A percentile compares a stretch with the other conserved stretches of the same genome.
Evolutionary conservation across 2,329 filamentous ascomycete genomes (phyloP).

Genomic region (Epichloe bromicola): DNA sequence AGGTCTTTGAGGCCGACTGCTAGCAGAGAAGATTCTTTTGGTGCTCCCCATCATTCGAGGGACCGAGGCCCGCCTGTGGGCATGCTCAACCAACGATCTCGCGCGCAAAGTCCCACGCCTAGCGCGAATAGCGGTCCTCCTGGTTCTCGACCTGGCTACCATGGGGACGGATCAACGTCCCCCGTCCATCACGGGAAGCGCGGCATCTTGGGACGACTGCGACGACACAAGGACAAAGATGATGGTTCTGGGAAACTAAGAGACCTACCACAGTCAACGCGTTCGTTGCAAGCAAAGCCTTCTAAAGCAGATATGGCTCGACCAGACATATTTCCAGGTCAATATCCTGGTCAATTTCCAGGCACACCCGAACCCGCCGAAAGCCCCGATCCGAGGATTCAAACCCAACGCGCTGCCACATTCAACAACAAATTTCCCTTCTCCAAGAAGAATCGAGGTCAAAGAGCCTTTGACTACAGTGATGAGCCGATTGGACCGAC

Average conservation of each 20-base stretch:
- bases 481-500: constrained; percentile 49
- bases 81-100: constrained; percentile 37
- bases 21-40: constrained; percentile 54
- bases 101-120: constrained; percentile 71
- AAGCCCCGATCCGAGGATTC: constrained; percentile 16
- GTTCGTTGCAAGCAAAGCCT: constrained; percentile 37
- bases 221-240: constrained; percentile 43
- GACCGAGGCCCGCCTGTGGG: constrained; percentile 35
- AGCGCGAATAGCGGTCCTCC: constrained; percentile 50
- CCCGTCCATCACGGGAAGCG: constrained; percentile 38
- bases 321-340: constrained; percentile 22
- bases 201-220: constrained; percentile 36
- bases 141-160: constrained; percentile 32
- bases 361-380: constrained; percentile 17
- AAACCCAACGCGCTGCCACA: constrained; percentile 29
- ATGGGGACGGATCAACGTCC: constrained; percentile 43
- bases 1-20: constrained; percentile 56
- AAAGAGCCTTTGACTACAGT: constrained; percentile 34
- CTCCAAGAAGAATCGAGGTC: constrained; percentile 39
- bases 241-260: constrained; percentile 31
- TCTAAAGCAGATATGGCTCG: constrained; percentile 34
- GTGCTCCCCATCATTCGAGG: constrained; percentile 33
- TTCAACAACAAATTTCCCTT: constrained; percentile 54
- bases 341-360: constrained; percentile 19
- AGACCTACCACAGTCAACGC: constrained; percentile 38